Conservation (phyloP, 345 rosid species). For the Pugionium dolabratum region DNA sequence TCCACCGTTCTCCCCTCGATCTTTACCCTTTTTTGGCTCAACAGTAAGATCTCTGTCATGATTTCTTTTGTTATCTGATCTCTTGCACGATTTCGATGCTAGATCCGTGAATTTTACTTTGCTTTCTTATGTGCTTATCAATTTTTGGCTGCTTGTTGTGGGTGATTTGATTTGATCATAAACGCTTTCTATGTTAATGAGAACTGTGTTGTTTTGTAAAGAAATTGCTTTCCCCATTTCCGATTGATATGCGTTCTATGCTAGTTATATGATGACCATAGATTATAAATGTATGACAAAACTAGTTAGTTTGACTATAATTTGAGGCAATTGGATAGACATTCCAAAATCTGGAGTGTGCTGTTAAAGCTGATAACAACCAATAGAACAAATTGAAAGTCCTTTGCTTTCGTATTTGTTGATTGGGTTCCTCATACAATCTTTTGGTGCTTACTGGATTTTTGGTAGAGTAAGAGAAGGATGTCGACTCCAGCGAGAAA, state of each 20-base stretch:
- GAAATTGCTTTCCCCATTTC: background rate
- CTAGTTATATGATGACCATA: conserved; percentile 17
- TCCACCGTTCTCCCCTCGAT: conserved; percentile 22
- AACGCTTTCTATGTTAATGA: conserved; percentile 8
- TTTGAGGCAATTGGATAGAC: background rate
- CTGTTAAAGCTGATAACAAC: background rate
- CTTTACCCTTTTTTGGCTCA: conserved; percentile 13
- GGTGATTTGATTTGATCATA: conserved; percentile 8
- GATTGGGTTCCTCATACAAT: background rate
- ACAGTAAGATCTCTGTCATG: conserved; percentile 27
- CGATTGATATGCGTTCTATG: conserved; percentile 9
- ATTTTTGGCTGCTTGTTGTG: background rate
- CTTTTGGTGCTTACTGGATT: background rate
- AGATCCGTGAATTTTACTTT: conserved; percentile 22
- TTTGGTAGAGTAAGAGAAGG: conserved; percentile 39
- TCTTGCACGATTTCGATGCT: conserved; percentile 6
- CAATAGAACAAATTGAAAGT: background rate
- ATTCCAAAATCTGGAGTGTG: background rate
- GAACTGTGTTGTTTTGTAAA: conserved; percentile 1
- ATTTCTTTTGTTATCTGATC: background rate
- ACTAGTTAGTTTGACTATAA: background rate
- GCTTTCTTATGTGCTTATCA: background rate
- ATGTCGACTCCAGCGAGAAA: conserved; percentile 77
- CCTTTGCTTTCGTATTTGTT: background rate
- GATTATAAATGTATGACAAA: conserved; percentile 4